Percentiles rank a stretch among this genome's conserved stretches.
Evolutionary conservation across 345 rosid genomes (phyloP).

Genomic region (Eucalyptus cloeziana): DNA sequence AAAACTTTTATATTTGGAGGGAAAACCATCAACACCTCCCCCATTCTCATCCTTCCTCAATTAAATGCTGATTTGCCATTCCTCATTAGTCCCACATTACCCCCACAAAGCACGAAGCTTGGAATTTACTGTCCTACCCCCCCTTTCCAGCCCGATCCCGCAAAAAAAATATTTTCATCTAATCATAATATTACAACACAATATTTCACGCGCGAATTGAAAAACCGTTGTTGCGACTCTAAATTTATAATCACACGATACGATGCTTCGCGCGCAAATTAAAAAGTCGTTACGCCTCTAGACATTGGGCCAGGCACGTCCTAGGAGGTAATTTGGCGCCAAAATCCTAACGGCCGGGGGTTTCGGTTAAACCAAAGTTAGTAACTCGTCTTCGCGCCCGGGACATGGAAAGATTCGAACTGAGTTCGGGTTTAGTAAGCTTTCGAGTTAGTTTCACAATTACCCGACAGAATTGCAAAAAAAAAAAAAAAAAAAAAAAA

Average conservation of each 20-base stretch:
- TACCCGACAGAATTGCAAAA: not conserved
- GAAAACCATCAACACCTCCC: not conserved
- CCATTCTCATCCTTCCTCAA: not conserved
- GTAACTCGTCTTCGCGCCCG: rapidly evolving
- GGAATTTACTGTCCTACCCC: not conserved
- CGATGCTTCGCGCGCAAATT: not conserved
- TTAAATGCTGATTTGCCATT: not conserved
- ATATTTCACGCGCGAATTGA: rapidly evolving
- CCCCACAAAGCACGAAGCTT: not conserved
- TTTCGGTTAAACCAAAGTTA: too few relatives aligned
- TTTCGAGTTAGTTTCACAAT: not conserved
- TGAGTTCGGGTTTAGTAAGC: not conserved
- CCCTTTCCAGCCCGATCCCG: not conserved
- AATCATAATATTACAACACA: not conserved
- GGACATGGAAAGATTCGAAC: not conserved
- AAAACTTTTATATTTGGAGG: not conserved
- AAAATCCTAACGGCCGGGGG: not conserved
- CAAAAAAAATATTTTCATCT: rapidly evolving
- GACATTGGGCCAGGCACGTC: rapidly evolving
- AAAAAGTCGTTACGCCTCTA: not conserved
- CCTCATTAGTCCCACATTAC: not conserved
- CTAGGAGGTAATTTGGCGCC: not conserved
- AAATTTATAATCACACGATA: too few relatives aligned
- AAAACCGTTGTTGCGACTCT: rapidly evolving
- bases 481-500: not conserved